Evolutionary conservation across 2,329 filamentous ascomycete species (phyloP), one percentile per base, ranked within the genome.

Genomic region (Colletotrichum sp.): DNA sequence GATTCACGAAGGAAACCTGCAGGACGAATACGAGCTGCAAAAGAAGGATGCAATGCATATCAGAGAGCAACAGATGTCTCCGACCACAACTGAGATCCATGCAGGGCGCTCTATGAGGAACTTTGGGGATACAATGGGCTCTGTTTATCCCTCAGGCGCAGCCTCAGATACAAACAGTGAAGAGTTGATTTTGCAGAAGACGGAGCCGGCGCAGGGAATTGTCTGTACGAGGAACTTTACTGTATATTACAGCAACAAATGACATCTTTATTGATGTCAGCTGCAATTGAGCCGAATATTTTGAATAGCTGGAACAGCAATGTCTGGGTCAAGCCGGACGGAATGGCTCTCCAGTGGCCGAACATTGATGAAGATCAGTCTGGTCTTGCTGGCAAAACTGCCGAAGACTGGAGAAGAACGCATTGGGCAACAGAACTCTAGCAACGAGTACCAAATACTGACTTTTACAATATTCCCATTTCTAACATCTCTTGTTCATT

Each of bases 161-260:
- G 4, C 62, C n/a, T 75, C 75, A 3, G 67, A 71, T 18, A 13
- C 55, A 16, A 72, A 69, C 36, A 70, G 68, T 38, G 72, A 72
- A 24, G 67, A 75, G 18, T 58, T 77, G 18, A 71, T 69, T 28
- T 12, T 75, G 4, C 36, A 71, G n/a, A 70, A 52, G 32, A 36
- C 38, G 21, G 58, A 32, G 15, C 32, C 48, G 3, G n/a, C 43
- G 5, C 30, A 26, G 8, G 36, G 26, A 15, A 66, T 70, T 34
- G 52, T 74, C 7, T 55, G 52, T 9, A 74, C 52, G 26, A 71
- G 36, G 12, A 61, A 70, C 28, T 70, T 60, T n/a, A 18, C 56
- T 36, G 64, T 71, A 18, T 55, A n/a, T 16, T 76, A 68, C 21
- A 76, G 58, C 18, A 26, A 30, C 26, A 60, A 30, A 60, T 60